A percentile compares a stretch with the other conserved stretches of the same genome.
Evolutionary conservation across 352 stramenopile species (phyloP).

Genomic region (Plasmopara halstedii): DNA sequence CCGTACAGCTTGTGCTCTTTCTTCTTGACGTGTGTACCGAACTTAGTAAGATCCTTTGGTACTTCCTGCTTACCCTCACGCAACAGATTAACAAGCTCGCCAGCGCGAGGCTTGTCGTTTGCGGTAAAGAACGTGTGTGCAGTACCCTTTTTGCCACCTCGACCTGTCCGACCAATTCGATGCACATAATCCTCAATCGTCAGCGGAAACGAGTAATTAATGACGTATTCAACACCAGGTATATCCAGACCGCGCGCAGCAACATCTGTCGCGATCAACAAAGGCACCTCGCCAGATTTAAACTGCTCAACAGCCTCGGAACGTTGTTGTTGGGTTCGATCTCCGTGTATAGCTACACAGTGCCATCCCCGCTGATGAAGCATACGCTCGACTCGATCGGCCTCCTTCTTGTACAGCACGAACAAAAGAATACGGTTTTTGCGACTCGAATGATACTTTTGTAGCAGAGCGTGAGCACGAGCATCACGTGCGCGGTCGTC

Average conservation of each 20-base stretch:
- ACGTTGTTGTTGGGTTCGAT: slow-evolving; percentile 91
- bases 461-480: slow-evolving; percentile 86
- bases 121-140: slow-evolving; percentile 97
- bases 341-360: slow-evolving; percentile 93
- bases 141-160: slow-evolving; percentile 91
- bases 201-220: slow-evolving; percentile 97
- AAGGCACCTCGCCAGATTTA: slow-evolving; percentile 89
- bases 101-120: slow-evolving; percentile 94
- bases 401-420: slow-evolving; percentile 99
- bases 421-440: slow-evolving; percentile 95
- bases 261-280: slow-evolving; percentile 97
- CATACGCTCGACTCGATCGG: slow-evolving; percentile 91
- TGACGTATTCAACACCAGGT: slow-evolving; percentile 93
- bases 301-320: slow-evolving; percentile 92
- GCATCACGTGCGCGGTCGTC: slow-evolving; percentile 87
- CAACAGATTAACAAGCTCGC: slow-evolving; percentile 95
- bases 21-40: slow-evolving; percentile 99
- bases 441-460: slow-evolving; percentile 87
- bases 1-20: slow-evolving; percentile 99
- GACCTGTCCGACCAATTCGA: slow-evolving; percentile 90
- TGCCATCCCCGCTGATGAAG: slow-evolving; percentile 90
- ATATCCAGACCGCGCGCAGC: slow-evolving; percentile 96
- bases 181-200: slow-evolving; percentile 98
- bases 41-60: slow-evolving; percentile 93
- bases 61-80: slow-evolving; percentile 90